These are phyloP conservation scores for Elaeagnus macrophylla DNA, from an alignment of 306 rosid genomes.

Conservation along the genomic window DNA sequence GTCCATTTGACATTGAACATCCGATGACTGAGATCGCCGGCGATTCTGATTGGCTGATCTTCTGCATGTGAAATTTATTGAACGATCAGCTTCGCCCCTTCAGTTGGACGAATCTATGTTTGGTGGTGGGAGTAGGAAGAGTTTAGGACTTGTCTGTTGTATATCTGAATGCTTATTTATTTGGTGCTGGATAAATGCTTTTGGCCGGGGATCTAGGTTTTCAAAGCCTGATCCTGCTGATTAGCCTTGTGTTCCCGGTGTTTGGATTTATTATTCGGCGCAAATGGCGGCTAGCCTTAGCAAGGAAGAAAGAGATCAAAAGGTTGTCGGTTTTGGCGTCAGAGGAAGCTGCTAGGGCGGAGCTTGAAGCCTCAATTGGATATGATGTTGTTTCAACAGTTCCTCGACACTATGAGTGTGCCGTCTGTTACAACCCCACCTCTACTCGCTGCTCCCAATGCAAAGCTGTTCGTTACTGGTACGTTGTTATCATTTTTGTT, in stretches of 20 bases:
- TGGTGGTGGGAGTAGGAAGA: constrained; percentile 36
- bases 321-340: constrained; percentile 64
- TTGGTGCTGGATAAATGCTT: constrained; percentile 63
- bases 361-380: constrained; percentile 47
- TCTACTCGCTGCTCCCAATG: constrained; percentile 71
- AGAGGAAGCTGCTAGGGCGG: constrained; percentile 71
- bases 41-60: no score
- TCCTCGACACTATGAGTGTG: constrained; percentile 36
- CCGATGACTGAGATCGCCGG: no score
- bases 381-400: constrained; percentile 16
- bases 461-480: constrained; percentile 90
- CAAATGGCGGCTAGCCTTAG: constrained; percentile 58
- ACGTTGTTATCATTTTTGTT: constrained; percentile 6
- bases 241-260: constrained; percentile 34
- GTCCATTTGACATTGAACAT: no score
- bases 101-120: constrained; percentile 35
- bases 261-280: constrained; percentile 42
- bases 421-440: constrained; percentile 65
- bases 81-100: no score
- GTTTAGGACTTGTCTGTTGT: constrained; percentile 19
- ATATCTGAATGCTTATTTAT: constrained; percentile 60
- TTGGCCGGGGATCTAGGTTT: constrained; percentile 77
- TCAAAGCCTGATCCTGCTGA: constrained; percentile 52
- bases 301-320: constrained; percentile 67
- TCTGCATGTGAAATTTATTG: no score